These are phyloP conservation scores for Alopecurus myosuroides DNA, from an alignment of 176 grass and related monocot species.

Conservation along the genomic window DNA sequence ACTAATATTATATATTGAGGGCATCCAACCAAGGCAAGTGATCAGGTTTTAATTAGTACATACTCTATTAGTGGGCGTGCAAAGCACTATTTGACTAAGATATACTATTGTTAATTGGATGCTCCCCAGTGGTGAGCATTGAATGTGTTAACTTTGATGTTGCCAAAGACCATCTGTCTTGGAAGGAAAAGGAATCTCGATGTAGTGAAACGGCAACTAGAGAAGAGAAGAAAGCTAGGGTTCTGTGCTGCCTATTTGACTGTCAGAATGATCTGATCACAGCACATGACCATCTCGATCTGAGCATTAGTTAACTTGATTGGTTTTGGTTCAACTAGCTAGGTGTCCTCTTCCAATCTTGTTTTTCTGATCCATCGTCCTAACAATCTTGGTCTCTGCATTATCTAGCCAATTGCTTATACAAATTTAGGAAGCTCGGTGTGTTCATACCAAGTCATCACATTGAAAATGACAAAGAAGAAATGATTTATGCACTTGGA, in stretches of 20 bases:
- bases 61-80: not conserved
- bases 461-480: not conserved
- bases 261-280: not conserved
- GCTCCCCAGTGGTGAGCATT: constrained; percentile 6
- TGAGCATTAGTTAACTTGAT: not conserved
- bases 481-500: not conserved
- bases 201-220: constrained; percentile 10
- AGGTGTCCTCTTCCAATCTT: not conserved
- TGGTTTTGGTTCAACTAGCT: not conserved
- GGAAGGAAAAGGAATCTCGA: constrained; percentile 33
- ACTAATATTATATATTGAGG: not conserved
- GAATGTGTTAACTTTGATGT: constrained; percentile 22
- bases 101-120: not conserved
- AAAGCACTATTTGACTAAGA: constrained; percentile 20
- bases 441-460: not conserved
- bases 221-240: constrained; percentile 19
- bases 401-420: not conserved
- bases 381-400: not conserved
- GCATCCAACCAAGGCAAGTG: not conserved
- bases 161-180: constrained; percentile 16
- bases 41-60: not conserved
- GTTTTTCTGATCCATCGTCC: too few species aligned
- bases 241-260: constrained; percentile 7
- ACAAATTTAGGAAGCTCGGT: not conserved
- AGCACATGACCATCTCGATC: constrained; percentile 3